These are phyloP conservation scores for Leucaena leucocephala DNA, from an alignment of 306 rosid species.

Conservation along the genomic window DNA sequence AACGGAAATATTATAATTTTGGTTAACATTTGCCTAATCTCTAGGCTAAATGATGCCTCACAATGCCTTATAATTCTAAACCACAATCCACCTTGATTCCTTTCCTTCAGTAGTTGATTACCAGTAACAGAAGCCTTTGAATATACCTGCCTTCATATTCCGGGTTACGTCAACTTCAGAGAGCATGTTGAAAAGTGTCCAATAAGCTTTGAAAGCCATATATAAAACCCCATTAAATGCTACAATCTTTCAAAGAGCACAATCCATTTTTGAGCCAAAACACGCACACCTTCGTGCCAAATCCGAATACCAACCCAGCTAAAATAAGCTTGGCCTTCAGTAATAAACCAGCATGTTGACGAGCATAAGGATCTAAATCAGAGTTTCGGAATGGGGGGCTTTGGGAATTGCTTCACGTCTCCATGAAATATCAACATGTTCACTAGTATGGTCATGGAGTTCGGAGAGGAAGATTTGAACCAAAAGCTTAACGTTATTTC, in stretches of 20 bases:
- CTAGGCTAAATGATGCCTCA: conserved; percentile 16
- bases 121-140: not conserved
- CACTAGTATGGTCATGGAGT: not conserved
- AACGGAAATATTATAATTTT: not conserved
- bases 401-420: conserved; percentile 28
- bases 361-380: not conserved
- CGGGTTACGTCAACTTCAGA: not conserved
- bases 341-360: not conserved
- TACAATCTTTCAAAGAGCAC: not conserved
- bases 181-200: not conserved
- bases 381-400: conserved; percentile 37
- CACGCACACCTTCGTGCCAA: too few species aligned
- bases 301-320: conserved; percentile 15
- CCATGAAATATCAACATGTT: not conserved
- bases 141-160: conserved; percentile 34
- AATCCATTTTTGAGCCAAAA: not conserved
- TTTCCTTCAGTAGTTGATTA: conserved; percentile 30
- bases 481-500: not conserved
- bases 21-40: conserved; percentile 13
- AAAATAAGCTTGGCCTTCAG: conserved; percentile 8
- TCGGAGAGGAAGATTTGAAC: not conserved
- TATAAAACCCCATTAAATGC: not conserved
- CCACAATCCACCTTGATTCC: conserved; percentile 13
- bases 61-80: not conserved
- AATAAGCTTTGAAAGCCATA: not conserved